These are phyloP conservation scores for Helminthosporium solani DNA, from an alignment of 2,329 filamentous ascomycete species.

Conservation along the genomic window DNA sequence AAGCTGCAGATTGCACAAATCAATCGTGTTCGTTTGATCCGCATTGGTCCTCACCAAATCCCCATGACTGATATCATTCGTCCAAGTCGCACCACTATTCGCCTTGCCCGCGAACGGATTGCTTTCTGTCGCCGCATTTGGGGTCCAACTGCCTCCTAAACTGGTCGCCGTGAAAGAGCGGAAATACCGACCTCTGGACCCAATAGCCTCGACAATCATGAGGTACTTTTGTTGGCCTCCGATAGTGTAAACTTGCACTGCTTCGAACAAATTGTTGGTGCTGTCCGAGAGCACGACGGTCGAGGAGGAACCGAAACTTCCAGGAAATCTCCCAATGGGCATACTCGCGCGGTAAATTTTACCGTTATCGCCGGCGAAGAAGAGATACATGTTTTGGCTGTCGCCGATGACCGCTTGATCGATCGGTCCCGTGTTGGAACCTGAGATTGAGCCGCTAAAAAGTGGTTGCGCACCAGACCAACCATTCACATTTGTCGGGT, in stretches of 20 bases:
- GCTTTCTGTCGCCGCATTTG: constrained; percentile 57
- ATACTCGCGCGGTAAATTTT: constrained; percentile 65
- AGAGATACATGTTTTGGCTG: constrained; percentile 62
- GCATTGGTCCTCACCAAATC: constrained; percentile 58
- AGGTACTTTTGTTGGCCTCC: constrained; percentile 58
- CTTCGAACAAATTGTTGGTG: constrained; percentile 62
- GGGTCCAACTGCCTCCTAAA: constrained; percentile 59
- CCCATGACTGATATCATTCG: constrained; percentile 67
- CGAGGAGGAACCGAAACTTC: constrained; percentile 56
- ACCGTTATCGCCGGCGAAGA: constrained; percentile 68
- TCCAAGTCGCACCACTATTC: constrained; percentile 66
- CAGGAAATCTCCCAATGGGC: constrained; percentile 63
- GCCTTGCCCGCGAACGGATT: constrained; percentile 67
- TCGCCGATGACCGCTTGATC: constrained; percentile 67
- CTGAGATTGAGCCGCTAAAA: constrained; percentile 57
- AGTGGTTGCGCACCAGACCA: constrained; percentile 59
- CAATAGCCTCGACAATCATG: constrained; percentile 67
- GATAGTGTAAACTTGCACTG: constrained; percentile 65
- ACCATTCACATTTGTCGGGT: constrained; percentile 58
- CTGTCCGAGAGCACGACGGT: constrained; percentile 56
- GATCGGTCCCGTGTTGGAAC: constrained; percentile 56
- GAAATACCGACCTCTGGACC: constrained; percentile 62
- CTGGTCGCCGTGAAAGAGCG: constrained; percentile 64
- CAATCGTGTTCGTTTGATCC: constrained; percentile 64
- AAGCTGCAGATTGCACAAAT: constrained; percentile 64